Conservation (phyloP, 441 rosid genomes). For the Biscutella laevigata region DNA sequence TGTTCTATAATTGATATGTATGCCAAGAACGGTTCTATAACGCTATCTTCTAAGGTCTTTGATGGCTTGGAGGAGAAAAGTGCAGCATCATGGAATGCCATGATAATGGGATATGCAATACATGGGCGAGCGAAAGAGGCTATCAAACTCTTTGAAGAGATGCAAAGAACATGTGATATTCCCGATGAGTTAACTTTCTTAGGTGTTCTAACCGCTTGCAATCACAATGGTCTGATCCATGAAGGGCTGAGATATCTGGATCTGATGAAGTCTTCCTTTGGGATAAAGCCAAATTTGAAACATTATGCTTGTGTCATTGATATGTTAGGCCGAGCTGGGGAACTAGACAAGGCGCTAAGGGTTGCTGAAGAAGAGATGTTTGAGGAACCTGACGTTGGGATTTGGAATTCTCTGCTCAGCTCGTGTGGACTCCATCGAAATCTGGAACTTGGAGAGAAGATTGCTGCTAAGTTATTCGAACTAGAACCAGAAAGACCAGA, state of each 20-base stretch:
- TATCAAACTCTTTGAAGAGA: conserved; percentile 36
- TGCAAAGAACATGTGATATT: conserved; percentile 28
- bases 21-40: conserved; percentile 38
- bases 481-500: conserved; percentile 37
- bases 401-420: conserved; percentile 41
- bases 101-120: conserved; percentile 39
- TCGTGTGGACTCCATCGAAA: conserved; percentile 36
- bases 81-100: conserved; percentile 37
- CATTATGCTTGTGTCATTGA: conserved; percentile 47
- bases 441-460: conserved; percentile 35
- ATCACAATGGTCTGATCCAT: conserved; percentile 35
- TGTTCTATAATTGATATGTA: conserved; percentile 44
- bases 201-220: conserved; percentile 44
- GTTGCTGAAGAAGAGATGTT: conserved; percentile 31
- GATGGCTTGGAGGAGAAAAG: conserved; percentile 25
- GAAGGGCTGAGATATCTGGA: conserved; percentile 37
- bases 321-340: conserved; percentile 45
- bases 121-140: conserved; percentile 41
- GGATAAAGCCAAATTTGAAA: conserved; percentile 32
- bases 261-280: conserved; percentile 26
- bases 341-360: conserved; percentile 31
- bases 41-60: conserved; percentile 28
- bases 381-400: conserved; percentile 30
- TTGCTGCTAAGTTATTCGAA: conserved; percentile 30
- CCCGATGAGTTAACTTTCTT: conserved; percentile 42